These are phyloP conservation scores for Talaromyces sp. DNA, from an alignment of 2,329 filamentous ascomycete species.

Conservation along the genomic window DNA sequence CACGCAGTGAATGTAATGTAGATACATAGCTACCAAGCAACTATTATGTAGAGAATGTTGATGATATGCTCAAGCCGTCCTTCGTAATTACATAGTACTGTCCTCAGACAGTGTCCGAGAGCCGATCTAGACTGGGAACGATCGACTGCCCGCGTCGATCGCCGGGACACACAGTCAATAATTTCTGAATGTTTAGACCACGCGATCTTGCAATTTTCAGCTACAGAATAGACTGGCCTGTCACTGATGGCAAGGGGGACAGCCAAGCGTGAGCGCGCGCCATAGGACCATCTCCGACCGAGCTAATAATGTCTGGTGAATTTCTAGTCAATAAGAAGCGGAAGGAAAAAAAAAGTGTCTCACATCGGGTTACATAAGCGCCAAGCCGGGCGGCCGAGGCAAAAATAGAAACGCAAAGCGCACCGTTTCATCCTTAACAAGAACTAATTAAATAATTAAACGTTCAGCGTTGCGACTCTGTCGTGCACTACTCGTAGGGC, in stretches of 20 bases:
- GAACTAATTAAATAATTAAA: too few relatives aligned
- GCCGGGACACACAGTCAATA: too few relatives aligned
- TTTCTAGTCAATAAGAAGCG: background rate
- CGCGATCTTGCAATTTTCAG: too few relatives aligned
- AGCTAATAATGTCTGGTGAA: too few relatives aligned
- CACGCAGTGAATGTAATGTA: background rate
- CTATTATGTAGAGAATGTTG: background rate
- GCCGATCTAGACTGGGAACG: background rate
- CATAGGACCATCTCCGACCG: too few relatives aligned
- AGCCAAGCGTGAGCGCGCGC: too few relatives aligned
- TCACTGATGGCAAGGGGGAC: too few relatives aligned
- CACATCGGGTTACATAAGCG: background rate
- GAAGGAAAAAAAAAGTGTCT: background rate
- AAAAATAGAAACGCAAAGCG: background rate
- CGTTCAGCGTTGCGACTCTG: background rate
- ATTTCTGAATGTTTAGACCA: background rate
- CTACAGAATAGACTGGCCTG: too few relatives aligned
- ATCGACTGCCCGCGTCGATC: background rate
- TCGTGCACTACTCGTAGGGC: background rate
- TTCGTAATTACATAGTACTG: background rate
- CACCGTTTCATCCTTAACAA: background rate
- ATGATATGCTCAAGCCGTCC: background rate
- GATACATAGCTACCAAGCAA: background rate
- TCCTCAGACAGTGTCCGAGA: too few relatives aligned
- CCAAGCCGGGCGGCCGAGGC: background rate